phyloP scores from a whole-genome alignment of 257 asterid species.

The Dorcoceras hygrometricum region DNA sequence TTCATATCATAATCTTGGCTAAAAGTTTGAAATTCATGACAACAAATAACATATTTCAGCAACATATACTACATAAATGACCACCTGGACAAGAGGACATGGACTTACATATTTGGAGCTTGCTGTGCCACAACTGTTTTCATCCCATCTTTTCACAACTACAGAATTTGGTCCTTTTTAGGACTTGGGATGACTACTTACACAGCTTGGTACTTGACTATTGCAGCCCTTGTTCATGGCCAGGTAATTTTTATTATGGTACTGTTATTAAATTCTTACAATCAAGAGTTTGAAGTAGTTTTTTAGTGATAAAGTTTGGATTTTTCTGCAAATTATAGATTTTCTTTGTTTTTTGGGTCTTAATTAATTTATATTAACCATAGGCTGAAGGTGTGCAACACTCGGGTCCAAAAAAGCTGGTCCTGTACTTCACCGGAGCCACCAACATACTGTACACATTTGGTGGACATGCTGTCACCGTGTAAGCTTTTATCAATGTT shows the following conservation, averaged over 20 bases:
- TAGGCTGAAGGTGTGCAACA: constrained; percentile 74
- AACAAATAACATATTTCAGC: constrained; percentile 35
- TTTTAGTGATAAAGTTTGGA: background rate
- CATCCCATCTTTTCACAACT: constrained; percentile 97
- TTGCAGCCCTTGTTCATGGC: constrained; percentile 74
- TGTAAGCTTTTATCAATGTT: constrained; percentile 47
- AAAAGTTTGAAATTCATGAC: background rate
- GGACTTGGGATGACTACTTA: constrained; percentile 99
- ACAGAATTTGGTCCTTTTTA: constrained; percentile 88
- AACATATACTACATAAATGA: constrained; percentile 90
- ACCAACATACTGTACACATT: constrained; percentile 91
- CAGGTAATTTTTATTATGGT: constrained; percentile 46
- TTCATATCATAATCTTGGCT: background rate
- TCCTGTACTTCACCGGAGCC: constrained; percentile 94
- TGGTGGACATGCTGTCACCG: constrained; percentile 99
- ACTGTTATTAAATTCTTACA: too few species aligned
- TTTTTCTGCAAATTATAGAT: background rate
- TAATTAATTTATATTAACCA: constrained; percentile 8
- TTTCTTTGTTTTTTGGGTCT: background rate
- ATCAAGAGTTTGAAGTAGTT: background rate
- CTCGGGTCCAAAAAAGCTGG: constrained; percentile 67
- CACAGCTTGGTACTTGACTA: constrained; percentile 88
- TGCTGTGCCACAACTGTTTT: constrained; percentile 97
- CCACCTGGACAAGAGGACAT: constrained; percentile 93
- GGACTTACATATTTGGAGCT: constrained; percentile 99